These are phyloP conservation scores for Blepharisma stoltei DNA, from an alignment of 73 alveolate genomes.

Conservation along the genomic window DNA sequence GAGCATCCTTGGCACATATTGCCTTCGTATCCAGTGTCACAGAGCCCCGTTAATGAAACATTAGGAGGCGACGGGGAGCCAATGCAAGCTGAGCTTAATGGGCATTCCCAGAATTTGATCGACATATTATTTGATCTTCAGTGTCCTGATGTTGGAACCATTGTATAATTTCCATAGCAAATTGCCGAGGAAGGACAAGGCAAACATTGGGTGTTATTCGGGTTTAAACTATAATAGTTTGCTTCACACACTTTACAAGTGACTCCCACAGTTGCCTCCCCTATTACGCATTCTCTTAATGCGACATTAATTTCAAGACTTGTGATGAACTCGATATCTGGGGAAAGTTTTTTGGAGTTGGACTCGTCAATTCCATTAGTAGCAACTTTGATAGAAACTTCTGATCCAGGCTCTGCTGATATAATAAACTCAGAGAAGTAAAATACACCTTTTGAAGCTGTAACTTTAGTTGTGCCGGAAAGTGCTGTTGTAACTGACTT, in stretches of 20 bases:
- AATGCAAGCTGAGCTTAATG: slow-evolving; percentile 28
- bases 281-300: not conserved
- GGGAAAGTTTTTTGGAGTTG: not conserved
- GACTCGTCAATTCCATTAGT: not conserved
- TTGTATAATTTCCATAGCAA: slow-evolving; percentile 25
- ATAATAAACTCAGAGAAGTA: not conserved
- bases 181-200: not conserved
- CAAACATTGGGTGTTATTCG: not conserved
- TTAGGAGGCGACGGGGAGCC: slow-evolving; percentile 33
- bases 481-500: not conserved
- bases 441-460: slow-evolving; percentile 4
- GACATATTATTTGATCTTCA: slow-evolving; percentile 23
- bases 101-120: slow-evolving; percentile 38
- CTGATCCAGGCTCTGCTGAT: not conserved
- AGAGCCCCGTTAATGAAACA: slow-evolving; percentile 33
- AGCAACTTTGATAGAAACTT: not conserved
- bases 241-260: not conserved
- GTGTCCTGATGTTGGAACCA: slow-evolving; percentile 9
- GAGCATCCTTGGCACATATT: slow-evolving; percentile 34
- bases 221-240: not conserved
- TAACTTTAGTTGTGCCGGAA: not conserved
- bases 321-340: not conserved
- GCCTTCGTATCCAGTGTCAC: slow-evolving; percentile 49
- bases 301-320: not conserved
- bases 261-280: not conserved